phyloP scores from a whole-genome alignment of 164 flowering plant species.

The Macadamia integrifolia region DNA sequence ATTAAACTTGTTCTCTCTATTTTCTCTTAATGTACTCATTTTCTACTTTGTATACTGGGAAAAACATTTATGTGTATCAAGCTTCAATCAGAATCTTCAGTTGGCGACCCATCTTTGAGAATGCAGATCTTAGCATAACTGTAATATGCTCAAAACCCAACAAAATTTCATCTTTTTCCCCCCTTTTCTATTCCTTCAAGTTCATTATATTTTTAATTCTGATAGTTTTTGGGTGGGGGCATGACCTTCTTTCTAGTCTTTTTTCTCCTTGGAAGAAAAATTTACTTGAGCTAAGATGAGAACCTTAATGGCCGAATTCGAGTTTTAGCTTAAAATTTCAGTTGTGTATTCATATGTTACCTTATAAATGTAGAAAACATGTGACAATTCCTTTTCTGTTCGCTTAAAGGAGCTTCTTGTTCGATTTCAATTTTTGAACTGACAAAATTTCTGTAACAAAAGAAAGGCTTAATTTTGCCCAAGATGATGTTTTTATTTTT shows the following conservation, averaged over 20 bases:
- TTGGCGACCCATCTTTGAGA: slow-evolving; percentile 71
- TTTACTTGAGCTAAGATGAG: no score
- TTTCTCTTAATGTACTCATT: slow-evolving; percentile 66
- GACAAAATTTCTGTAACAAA: no score
- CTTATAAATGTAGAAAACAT: no score
- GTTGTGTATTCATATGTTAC: no score
- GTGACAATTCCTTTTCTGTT: no score
- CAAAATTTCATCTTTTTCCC: slow-evolving; percentile 16
- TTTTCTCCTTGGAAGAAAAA: no score
- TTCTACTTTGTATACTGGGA: slow-evolving; percentile 62
- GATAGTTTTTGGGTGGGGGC: background rate
- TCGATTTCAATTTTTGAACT: background rate
- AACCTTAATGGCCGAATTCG: no score
- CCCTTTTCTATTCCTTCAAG: background rate
- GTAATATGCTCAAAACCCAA: background rate
- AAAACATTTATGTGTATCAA: slow-evolving; percentile 41
- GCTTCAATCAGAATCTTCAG: slow-evolving; percentile 70
- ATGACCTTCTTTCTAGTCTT: background rate
- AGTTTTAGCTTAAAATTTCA: no score
- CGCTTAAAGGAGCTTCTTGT: no score
- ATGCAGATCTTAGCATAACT: slow-evolving; percentile 2
- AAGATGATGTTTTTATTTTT: background rate
- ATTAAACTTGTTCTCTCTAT: slow-evolving; percentile 13
- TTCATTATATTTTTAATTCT: background rate
- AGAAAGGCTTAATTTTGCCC: background rate